Percentiles rank a stretch among this genome's conserved stretches.
Evolutionary conservation across 139 green algal genomes (phyloP).

Genomic region (Astrephomene gubernaculifera): DNA sequence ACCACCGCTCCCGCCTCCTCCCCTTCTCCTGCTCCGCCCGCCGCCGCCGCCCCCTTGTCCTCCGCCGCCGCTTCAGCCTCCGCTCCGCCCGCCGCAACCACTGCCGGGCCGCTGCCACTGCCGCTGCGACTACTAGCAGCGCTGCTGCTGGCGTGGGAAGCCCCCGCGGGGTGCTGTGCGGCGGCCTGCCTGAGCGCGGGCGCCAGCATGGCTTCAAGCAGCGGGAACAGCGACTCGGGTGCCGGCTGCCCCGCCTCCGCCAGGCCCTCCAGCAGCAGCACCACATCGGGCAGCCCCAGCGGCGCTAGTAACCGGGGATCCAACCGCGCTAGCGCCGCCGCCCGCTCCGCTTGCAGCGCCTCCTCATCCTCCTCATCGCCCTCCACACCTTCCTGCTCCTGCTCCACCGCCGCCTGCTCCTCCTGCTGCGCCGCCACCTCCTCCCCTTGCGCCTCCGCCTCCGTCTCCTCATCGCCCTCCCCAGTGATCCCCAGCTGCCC

Average conservation of each 20-base stretch:
- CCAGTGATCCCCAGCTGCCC: background rate
- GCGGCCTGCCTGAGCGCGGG: background rate
- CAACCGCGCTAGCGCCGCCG: background rate
- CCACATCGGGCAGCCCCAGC: slow-evolving; percentile 7
- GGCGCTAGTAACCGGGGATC: background rate
- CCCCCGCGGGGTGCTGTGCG: background rate
- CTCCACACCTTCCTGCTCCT: background rate
- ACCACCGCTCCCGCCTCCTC: background rate
- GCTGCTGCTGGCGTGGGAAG: background rate
- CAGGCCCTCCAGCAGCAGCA: background rate
- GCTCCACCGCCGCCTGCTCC: background rate
- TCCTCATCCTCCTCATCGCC: background rate
- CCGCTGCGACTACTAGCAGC: background rate
- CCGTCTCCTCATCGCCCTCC: background rate
- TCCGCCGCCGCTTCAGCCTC: no score
- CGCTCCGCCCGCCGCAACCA: no score
- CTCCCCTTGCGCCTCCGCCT: background rate
- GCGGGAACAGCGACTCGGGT: background rate
- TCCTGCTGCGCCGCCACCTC: background rate
- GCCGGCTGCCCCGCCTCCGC: background rate
- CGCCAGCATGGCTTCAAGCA: slow-evolving; percentile 1
- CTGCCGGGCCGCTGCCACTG: background rate
- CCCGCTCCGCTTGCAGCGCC: background rate
- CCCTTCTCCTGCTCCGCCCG: no score
- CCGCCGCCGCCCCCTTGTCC: no score